Evolutionary conservation across 805 yeast genomes (phyloP).

Genomic region (Zygoascus biomembranicola): DNA sequence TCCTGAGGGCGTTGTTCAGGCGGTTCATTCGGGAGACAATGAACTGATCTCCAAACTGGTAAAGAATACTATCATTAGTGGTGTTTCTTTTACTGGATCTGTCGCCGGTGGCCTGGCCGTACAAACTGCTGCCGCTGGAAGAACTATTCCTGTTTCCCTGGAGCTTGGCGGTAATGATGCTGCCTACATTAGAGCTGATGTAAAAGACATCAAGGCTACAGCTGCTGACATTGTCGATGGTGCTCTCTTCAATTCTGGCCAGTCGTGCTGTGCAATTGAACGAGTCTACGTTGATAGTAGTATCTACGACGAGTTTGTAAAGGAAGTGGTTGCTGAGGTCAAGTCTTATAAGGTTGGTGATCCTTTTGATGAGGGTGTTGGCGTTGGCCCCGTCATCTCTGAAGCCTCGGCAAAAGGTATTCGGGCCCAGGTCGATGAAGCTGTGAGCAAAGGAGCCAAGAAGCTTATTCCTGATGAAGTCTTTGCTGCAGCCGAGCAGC

Average conservation of each 20-base stretch:
- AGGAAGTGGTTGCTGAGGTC: constrained; percentile 46
- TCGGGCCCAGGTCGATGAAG: constrained; percentile 38
- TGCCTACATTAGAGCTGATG: constrained; percentile 71
- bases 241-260: constrained; percentile 84
- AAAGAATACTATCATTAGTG: constrained; percentile 56
- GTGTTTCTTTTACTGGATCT: constrained; percentile 84
- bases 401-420: constrained; percentile 41
- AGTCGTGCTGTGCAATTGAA: constrained; percentile 89
- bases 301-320: constrained; percentile 58
- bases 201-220: constrained; percentile 56
- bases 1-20: constrained; percentile 75
- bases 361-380: constrained; percentile 62
- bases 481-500: constrained; percentile 67
- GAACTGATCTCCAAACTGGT: constrained; percentile 66
- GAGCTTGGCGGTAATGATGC: constrained; percentile 92
- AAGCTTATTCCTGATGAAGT: constrained; percentile 39
- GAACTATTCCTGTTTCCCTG: constrained; percentile 70
- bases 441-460: constrained; percentile 47
- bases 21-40: constrained; percentile 63
- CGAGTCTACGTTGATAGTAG: constrained; percentile 74
- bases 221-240: constrained; percentile 64
- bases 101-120: constrained; percentile 68
- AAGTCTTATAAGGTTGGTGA: constrained; percentile 58
- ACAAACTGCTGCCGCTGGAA: constrained; percentile 65
- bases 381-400: constrained; percentile 60